Conservation (phyloP, 108 stramenopile genomes). For the Fistulifera pelliculosa region DNA sequence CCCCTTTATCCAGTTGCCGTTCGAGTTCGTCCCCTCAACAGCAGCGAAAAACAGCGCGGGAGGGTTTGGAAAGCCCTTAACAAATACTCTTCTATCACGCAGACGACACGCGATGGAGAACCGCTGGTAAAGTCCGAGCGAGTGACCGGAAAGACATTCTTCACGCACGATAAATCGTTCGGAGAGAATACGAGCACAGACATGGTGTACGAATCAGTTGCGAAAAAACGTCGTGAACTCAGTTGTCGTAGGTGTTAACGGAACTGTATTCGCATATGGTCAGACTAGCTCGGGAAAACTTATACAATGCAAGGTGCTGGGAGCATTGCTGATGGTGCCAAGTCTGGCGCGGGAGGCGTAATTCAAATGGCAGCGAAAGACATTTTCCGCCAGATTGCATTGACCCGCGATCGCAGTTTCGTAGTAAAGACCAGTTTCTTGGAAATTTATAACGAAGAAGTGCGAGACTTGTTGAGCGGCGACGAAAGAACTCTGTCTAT, state of each 20-base stretch:
- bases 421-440: constrained; percentile 90
- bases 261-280: constrained; percentile 97
- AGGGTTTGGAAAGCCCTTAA: constrained; percentile 38
- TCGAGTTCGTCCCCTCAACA: constrained; percentile 9
- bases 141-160: constrained; percentile 8
- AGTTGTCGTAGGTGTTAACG: constrained; percentile 92
- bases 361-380: constrained; percentile 92
- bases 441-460: constrained; percentile 99
- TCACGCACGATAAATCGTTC: constrained; percentile 4
- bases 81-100: constrained; percentile 71
- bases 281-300: constrained; percentile 94
- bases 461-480: constrained; percentile 79
- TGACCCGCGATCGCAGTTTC: constrained; percentile 71
- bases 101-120: not conserved
- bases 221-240: constrained; percentile 8
- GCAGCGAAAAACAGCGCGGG: constrained; percentile 1
- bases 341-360: constrained; percentile 48
- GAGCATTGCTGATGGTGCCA: constrained; percentile 32
- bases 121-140: not conserved
- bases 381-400: constrained; percentile 69
- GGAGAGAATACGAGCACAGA: not conserved
- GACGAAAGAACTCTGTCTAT: constrained; percentile 68
- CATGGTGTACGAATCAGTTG: constrained; percentile 4
- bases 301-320: constrained; percentile 91
- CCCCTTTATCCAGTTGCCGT: constrained; percentile 2